Evolutionary conservation across 768 basidiomycete species (phyloP).

Genomic region (Asterophora lycoperdoides): DNA sequence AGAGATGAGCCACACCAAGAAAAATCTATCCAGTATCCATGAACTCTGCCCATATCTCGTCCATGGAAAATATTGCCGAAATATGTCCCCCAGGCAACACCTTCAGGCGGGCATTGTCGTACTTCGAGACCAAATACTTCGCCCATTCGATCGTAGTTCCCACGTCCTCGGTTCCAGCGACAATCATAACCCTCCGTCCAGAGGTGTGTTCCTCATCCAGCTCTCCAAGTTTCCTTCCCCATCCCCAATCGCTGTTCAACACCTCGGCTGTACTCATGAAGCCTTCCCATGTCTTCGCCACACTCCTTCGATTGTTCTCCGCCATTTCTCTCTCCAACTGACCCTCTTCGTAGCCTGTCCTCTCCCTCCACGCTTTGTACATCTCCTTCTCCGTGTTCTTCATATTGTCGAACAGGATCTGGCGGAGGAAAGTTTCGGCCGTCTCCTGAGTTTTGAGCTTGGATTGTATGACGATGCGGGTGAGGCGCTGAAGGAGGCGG

Average conservation of each 20-base stretch:
- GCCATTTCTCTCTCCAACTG: slow-evolving; percentile 35
- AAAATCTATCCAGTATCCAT: too few species aligned
- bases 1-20: too few species aligned
- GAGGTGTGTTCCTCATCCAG: slow-evolving; percentile 41
- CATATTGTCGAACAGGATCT: slow-evolving; percentile 29
- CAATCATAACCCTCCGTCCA: slow-evolving; percentile 34
- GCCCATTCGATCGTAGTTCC: slow-evolving; percentile 29
- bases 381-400: slow-evolving; percentile 31
- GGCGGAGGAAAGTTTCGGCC: slow-evolving; percentile 34
- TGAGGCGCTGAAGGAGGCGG: slow-evolving; percentile 23
- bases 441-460: slow-evolving; percentile 31
- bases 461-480: slow-evolving; percentile 22
- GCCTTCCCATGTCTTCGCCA: slow-evolving; percentile 41
- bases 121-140: slow-evolving; percentile 34
- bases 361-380: slow-evolving; percentile 36
- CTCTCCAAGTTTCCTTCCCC: slow-evolving; percentile 26
- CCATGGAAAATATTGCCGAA: slow-evolving; percentile 29
- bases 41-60: slow-evolving; percentile 34
- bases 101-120: slow-evolving; percentile 36
- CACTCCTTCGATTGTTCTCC: slow-evolving; percentile 34
- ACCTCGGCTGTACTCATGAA: slow-evolving; percentile 31
- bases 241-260: slow-evolving; percentile 42
- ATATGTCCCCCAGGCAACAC: slow-evolving; percentile 40
- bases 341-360: slow-evolving; percentile 33
- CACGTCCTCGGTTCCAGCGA: slow-evolving; percentile 31